These are phyloP conservation scores for Leccinum laetum DNA, from an alignment of 1,284 basidiomycete species.

Conservation along the genomic window DNA sequence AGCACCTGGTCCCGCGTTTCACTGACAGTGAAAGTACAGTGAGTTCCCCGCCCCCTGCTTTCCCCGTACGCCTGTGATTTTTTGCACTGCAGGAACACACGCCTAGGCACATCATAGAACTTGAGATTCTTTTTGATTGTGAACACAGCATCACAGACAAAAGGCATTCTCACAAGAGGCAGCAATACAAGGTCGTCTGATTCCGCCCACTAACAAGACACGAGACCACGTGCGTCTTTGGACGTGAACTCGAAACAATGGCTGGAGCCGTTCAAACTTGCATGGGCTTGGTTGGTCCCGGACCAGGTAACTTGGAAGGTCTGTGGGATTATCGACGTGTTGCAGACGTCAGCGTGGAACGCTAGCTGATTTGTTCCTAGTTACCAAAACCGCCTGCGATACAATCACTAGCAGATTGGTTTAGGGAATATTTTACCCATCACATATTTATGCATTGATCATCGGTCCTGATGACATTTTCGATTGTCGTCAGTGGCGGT, in stretches of 20 bases:
- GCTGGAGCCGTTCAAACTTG: not conserved
- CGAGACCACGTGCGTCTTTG: not conserved
- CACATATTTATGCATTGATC: not conserved
- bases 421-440: not conserved
- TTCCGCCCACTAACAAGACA: not conserved
- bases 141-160: not conserved
- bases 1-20: not conserved
- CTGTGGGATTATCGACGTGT: not conserved
- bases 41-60: not conserved
- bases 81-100: not conserved
- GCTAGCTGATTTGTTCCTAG: not conserved
- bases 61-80: constrained; percentile 1
- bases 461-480: constrained; percentile 8
- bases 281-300: not conserved
- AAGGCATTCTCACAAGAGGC: constrained; percentile 10
- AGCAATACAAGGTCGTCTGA: constrained; percentile 4
- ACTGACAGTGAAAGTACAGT: constrained; percentile 1
- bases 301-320: not conserved
- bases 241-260: not conserved
- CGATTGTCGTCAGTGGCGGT: constrained; percentile 7
- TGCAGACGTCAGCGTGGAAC: not conserved
- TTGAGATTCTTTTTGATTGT: not conserved
- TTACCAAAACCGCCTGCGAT: constrained; percentile 6
- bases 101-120: constrained; percentile 1
- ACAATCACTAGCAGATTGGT: not conserved